Evolutionary conservation across 2,329 filamentous ascomycete species (phyloP).

Genomic region (Ascomycota sp.): DNA sequence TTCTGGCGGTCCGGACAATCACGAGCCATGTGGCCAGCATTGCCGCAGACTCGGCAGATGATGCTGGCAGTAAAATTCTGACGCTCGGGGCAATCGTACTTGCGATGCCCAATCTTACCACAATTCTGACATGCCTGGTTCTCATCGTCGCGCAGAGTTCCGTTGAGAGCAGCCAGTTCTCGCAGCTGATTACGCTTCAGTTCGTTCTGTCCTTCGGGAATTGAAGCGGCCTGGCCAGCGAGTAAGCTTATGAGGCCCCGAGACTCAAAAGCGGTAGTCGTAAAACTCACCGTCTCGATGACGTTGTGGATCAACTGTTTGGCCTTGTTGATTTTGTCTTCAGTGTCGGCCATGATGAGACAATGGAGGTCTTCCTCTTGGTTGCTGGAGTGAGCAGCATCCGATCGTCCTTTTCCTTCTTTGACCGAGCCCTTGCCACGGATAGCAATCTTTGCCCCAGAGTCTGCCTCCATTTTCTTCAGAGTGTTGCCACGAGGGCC

Average conservation of each 20-base stretch:
- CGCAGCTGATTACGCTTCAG: conserved; percentile 96
- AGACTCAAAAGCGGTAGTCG: no score
- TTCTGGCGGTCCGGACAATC: conserved; percentile 91
- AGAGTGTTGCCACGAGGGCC: conserved; percentile 98
- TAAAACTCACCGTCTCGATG: conserved; percentile 72
- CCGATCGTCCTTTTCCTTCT: conserved; percentile 96
- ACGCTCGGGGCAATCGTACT: conserved; percentile 95
- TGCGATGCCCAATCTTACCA: conserved; percentile 94
- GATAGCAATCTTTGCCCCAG: conserved; percentile 94
- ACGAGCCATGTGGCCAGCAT: conserved; percentile 93
- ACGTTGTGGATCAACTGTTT: conserved; percentile 97
- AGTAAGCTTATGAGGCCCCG: not conserved
- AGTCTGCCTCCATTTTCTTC: conserved; percentile 99
- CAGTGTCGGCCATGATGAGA: conserved; percentile 97
- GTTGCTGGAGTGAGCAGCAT: conserved; percentile 97
- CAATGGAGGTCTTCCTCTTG: conserved; percentile 99
- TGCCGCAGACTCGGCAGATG: conserved; percentile 94
- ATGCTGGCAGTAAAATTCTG: conserved; percentile 98
- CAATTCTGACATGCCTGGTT: conserved; percentile 99
- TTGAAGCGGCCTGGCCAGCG: conserved; percentile 74
- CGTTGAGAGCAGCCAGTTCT: conserved; percentile 93
- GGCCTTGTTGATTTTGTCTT: conserved; percentile 98
- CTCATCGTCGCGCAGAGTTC: conserved; percentile 95
- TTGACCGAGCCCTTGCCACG: conserved; percentile 99
- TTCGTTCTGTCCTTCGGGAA: conserved; percentile 96